Evolutionary conservation across 1,139 yeast genomes (phyloP).

Genomic region (Candida smagusa): DNA sequence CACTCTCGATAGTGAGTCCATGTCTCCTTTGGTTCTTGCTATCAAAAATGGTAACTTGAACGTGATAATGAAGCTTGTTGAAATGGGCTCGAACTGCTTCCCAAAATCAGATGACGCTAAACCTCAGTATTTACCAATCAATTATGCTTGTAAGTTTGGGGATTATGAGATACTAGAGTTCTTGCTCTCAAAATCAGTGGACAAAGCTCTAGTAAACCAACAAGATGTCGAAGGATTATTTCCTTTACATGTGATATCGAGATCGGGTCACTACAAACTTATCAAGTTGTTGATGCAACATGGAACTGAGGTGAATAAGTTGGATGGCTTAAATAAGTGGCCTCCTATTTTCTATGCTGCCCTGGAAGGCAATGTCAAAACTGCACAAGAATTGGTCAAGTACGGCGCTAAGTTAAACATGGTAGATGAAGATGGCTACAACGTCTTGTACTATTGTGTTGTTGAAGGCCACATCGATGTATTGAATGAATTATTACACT

Average conservation of each 20-base stretch:
- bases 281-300: conserved; percentile 64
- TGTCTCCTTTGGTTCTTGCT: conserved; percentile 79
- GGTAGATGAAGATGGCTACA: conserved; percentile 79
- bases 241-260: conserved; percentile 85
- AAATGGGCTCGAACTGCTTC: conserved; percentile 53
- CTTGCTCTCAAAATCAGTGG: conserved; percentile 36
- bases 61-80: conserved; percentile 40
- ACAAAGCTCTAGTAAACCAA: conserved; percentile 36
- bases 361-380: conserved; percentile 72
- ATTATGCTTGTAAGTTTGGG: conserved; percentile 87
- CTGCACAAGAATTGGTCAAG: conserved; percentile 68
- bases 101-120: conserved; percentile 50
- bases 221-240: conserved; percentile 85
- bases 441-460: conserved; percentile 85
- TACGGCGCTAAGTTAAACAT: conserved; percentile 70
- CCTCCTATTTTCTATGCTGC: conserved; percentile 91
- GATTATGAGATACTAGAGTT: conserved; percentile 67
- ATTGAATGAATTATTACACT: conserved; percentile 57
- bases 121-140: conserved; percentile 74
- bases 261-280: conserved; percentile 72
- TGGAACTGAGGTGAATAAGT: conserved; percentile 76
- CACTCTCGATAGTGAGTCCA: conserved; percentile 64
- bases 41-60: conserved; percentile 66
- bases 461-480: conserved; percentile 90
- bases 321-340: conserved; percentile 89